Evolutionary conservation across 208 protist species (phyloP), one percentile per base, ranked within the genome.

Genomic region (Trypanosoma boissoni): DNA sequence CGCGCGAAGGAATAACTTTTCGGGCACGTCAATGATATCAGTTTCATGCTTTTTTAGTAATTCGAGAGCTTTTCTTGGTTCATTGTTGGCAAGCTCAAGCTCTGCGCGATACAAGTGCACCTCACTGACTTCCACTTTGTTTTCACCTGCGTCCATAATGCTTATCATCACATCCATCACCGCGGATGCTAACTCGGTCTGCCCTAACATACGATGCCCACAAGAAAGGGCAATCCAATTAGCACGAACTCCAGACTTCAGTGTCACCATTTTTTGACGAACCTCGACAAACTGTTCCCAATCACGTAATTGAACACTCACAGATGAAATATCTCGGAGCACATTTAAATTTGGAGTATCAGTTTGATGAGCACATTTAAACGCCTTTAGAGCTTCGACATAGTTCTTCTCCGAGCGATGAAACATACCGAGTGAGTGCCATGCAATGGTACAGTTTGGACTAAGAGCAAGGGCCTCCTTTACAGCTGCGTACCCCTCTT

Each of bases 351-450:
- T 97, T 18, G 76, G 74, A 21, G 75, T 56, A 50, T 94, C 89
- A 3, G 72, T 74, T 43, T 71, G 50, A 23, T 91, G 63, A 5
- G 91, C 89, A 8, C 80, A 74, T 50, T 90, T 86, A 78, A 97
- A 98, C 60, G 88, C 96, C 63, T 97, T 97, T 24, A 97, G 76
- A 7, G 95, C 92, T 58, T 96, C 86, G 3, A 28, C 42, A 64
- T 85, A 94, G 70, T 98, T 94, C 43, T 95, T 84, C 51, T 98
- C 94, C 4, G 65, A 56, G 26, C 92, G 85, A 58, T 96, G 77
- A 50, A 95, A 83, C 56, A 98, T 86, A 20, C 96, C 96, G 27
- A 93, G 90, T 5, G 95, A 93, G 61, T 98, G 96, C 95, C 96
- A 98, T 46, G 89, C 93, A 21, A 96, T 81, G 27, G 91, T 87